Conservation (phyloP, 176 grass and related monocot genomes). For the Dendrocalamus sinicus region DNA sequence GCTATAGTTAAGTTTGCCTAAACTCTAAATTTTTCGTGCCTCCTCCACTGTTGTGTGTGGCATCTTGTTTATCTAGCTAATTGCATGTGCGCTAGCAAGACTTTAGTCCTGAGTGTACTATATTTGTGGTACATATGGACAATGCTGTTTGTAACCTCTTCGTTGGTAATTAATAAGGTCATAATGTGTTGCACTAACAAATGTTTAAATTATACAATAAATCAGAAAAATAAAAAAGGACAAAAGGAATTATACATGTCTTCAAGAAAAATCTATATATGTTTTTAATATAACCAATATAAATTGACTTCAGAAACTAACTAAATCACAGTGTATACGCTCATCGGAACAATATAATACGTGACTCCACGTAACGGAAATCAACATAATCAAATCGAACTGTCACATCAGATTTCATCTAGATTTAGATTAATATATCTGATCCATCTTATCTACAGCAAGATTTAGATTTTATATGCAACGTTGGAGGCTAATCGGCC, state of each 20-base stretch:
- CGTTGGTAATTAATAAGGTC: no score
- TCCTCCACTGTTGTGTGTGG: no score
- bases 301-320: neutral
- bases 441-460: constrained; percentile 33
- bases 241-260: neutral
- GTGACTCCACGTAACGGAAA: neutral
- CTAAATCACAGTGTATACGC: neutral
- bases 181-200: no score
- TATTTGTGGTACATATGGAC: no score
- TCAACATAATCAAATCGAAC: constrained; percentile 29
- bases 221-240: neutral
- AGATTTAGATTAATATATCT: constrained; percentile 35
- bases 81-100: no score
- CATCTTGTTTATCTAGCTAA: no score
- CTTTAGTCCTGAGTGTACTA: no score
- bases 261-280: neutral
- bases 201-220: no score
- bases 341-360: neutral
- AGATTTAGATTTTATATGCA: constrained; percentile 22
- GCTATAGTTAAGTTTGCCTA: no score
- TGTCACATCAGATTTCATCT: constrained; percentile 22
- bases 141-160: no score
- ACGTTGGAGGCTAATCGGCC: neutral
- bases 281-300: neutral
- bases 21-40: no score